phyloP scores from a whole-genome alignment of 495 filamentous ascomycete species.

The Talaromyces proteolyticus region DNA sequence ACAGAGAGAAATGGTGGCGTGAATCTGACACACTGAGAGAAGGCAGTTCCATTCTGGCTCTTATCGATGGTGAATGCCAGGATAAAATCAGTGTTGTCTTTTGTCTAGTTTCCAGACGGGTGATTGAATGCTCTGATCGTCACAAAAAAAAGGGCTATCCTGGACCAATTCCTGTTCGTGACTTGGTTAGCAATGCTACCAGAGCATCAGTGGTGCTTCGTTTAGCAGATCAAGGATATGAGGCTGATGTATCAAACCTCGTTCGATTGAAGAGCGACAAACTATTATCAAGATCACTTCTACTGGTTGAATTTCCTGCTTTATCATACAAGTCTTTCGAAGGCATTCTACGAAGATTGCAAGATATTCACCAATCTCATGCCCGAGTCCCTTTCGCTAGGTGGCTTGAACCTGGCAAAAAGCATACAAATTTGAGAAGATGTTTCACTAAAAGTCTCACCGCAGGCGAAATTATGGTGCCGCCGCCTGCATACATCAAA shows the following conservation, averaged over 20 bases:
- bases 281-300: conserved; percentile 2
- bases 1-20: conserved; percentile 8
- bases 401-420: conserved; percentile 3
- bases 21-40: conserved; percentile 5
- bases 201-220: conserved; percentile 6
- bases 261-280: not conserved
- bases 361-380: conserved; percentile 35
- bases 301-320: conserved; percentile 60
- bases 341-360: conserved; percentile 48
- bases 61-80: conserved; percentile 7
- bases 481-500: not conserved
- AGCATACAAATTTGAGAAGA: not conserved
- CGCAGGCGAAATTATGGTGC: not conserved
- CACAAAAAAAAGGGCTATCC: not conserved
- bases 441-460: not conserved
- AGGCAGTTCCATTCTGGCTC: conserved; percentile 3
- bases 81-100: conserved; percentile 1
- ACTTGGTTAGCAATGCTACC: conserved; percentile 3
- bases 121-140: conserved; percentile 1
- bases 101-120: conserved; percentile 3
- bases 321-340: conserved; percentile 55
- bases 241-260: not conserved
- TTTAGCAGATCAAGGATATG: not conserved
- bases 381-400: conserved; percentile 12
- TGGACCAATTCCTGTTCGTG: not conserved